Percentiles rank a stretch among this genome's conserved stretches.
Conservation (phyloP, 164 flowering plant genomes). For the Tetracentron sinense region DNA sequence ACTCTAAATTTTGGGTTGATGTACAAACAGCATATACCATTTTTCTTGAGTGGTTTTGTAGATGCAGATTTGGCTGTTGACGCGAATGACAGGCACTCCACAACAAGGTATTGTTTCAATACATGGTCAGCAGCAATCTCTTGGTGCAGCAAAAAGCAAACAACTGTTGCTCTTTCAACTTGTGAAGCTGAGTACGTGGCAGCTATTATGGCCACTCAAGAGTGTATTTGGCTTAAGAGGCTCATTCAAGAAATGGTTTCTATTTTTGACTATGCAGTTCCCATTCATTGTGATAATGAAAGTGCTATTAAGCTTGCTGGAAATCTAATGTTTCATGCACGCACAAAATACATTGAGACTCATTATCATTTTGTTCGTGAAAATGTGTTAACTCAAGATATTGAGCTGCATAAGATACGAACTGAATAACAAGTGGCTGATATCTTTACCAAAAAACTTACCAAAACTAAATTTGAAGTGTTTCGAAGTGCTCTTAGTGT, state of each 20-base stretch:
- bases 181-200: too few species aligned
- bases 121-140: not conserved
- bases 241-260: not conserved
- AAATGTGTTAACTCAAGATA: too few species aligned
- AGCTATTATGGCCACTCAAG: conserved; percentile 5
- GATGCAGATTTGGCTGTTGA: conserved; percentile 24
- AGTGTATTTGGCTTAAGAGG: not conserved
- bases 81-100: conserved; percentile 18
- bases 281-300: not conserved
- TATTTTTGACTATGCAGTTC: not conserved
- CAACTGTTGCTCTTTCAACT: too few species aligned
- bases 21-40: too few species aligned
- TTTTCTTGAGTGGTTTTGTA: conserved; percentile 14
- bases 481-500: too few species aligned
- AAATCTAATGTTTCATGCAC: conserved; percentile 2
- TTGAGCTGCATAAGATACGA: too few species aligned
- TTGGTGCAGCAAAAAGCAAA: too few species aligned
- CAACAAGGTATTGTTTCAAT: not conserved
- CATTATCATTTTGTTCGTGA: not conserved
- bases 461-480: too few species aligned
- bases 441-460: too few species aligned
- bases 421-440: too few species aligned
- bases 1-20: not conserved
- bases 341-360: too few species aligned
- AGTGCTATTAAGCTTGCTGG: not conserved